Evolutionary conservation across 208 protist genomes (phyloP).

Genomic region (Naegleria lovaniensis): DNA sequence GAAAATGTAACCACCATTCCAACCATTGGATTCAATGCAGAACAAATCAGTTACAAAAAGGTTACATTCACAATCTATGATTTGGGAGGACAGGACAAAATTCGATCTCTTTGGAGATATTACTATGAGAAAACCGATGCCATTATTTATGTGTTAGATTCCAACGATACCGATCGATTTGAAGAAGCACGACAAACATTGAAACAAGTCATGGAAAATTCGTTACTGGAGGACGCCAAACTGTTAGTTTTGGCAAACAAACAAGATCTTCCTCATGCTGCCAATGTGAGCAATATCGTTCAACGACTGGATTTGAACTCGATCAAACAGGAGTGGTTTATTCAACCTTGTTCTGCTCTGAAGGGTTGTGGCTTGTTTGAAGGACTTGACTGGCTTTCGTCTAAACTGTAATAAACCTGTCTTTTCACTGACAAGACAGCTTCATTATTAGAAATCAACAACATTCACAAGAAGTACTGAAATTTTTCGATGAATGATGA

Average conservation of each 20-base stretch:
- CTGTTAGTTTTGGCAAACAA: slow-evolving; percentile 68
- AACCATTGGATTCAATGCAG: slow-evolving; percentile 94
- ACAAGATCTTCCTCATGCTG: slow-evolving; percentile 48
- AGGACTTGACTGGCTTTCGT: slow-evolving; percentile 69
- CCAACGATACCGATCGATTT: slow-evolving; percentile 47
- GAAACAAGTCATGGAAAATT: slow-evolving; percentile 45
- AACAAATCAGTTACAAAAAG: slow-evolving; percentile 88
- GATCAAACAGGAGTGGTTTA: slow-evolving; percentile 39
- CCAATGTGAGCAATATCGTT: slow-evolving; percentile 32
- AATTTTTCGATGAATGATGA: too few relatives aligned
- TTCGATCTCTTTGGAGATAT: slow-evolving; percentile 66
- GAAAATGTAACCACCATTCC: slow-evolving; percentile 88
- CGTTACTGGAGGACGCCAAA: slow-evolving; percentile 43
- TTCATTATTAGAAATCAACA: too few relatives aligned
- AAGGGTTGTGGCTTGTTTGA: slow-evolving; percentile 76
- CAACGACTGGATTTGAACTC: slow-evolving; percentile 30
- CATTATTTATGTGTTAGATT: slow-evolving; percentile 55
- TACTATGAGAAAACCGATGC: slow-evolving; percentile 68
- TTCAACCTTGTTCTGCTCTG: slow-evolving; percentile 58
- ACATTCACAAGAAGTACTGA: too few relatives aligned
- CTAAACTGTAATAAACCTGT: slow-evolving; percentile 25
- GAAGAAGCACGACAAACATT: slow-evolving; percentile 48
- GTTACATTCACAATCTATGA: slow-evolving; percentile 84
- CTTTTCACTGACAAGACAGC: too few relatives aligned
- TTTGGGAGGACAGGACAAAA: slow-evolving; percentile 20